Percentiles rank a stretch among this genome's conserved stretches.
These are phyloP conservation scores for Phytopythium vexans DNA, from an alignment of 352 stramenopile species.

Conservation along the genomic window DNA sequence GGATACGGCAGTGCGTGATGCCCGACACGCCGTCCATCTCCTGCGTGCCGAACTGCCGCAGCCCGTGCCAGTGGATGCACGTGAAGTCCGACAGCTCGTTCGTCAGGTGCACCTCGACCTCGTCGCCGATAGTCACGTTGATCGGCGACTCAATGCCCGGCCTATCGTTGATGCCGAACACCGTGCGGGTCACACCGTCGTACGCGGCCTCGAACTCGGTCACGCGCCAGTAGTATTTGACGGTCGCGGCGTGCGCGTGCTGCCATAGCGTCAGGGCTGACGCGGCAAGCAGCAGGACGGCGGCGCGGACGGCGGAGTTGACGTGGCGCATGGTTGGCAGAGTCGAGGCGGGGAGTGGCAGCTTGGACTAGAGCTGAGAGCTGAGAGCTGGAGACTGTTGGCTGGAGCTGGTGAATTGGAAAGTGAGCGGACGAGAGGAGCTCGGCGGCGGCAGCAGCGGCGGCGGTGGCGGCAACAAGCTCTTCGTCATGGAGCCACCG, in stretches of 20 bases:
- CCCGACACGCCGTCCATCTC: slow-evolving; percentile 44
- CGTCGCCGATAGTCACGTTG: slow-evolving; percentile 24
- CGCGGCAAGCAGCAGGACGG: no score
- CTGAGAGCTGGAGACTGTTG: no score
- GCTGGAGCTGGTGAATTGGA: no score
- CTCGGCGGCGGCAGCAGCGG: no score
- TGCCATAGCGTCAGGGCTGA: no score
- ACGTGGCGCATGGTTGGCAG: no score
- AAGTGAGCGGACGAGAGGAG: no score
- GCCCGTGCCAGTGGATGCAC: slow-evolving; percentile 48
- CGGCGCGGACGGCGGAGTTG: no score
- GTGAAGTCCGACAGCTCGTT: slow-evolving; percentile 31
- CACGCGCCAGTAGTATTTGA: slow-evolving; percentile 21
- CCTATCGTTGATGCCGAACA: slow-evolving; percentile 38
- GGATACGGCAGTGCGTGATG: slow-evolving; percentile 48
- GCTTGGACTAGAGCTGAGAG: no score
- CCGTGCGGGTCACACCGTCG: slow-evolving; percentile 14
- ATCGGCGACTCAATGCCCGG: slow-evolving; percentile 20
- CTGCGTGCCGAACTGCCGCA: slow-evolving; percentile 32
- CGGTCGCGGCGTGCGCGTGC: no score
- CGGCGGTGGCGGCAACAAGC: slow-evolving; percentile 14
- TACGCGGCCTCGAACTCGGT: slow-evolving; percentile 15
- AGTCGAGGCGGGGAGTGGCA: no score
- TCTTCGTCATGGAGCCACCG: slow-evolving; percentile 15
- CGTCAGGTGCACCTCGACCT: slow-evolving; percentile 32